Evolutionary conservation across 176 grass and related monocot genomes (phyloP).

Genomic region (Stipa capillata): DNA sequence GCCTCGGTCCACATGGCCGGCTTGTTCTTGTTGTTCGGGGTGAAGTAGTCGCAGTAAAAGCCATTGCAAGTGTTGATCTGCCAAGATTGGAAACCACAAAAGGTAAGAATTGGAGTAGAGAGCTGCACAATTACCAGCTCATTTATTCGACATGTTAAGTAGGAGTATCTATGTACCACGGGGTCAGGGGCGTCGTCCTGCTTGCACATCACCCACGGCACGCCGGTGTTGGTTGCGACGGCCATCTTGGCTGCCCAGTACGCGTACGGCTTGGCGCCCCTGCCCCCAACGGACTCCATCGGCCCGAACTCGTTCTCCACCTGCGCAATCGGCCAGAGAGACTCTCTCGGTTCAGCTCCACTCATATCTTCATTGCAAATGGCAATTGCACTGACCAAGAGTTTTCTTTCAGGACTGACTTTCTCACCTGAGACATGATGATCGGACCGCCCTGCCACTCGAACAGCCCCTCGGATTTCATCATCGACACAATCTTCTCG

Average conservation of each 20-base stretch:
- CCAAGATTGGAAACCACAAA: neutral
- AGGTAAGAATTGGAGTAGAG: neutral
- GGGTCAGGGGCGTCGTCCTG: constrained; percentile 93
- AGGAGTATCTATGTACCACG: constrained; percentile 33
- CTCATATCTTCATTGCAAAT: neutral
- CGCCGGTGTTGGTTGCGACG: constrained; percentile 65
- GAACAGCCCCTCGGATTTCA: constrained; percentile 82
- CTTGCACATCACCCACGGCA: constrained; percentile 99
- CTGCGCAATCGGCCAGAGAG: constrained; percentile 1
- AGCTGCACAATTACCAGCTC: neutral
- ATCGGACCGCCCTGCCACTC: constrained; percentile 88
- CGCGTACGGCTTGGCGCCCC: constrained; percentile 49
- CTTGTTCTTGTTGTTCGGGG: constrained; percentile 64
- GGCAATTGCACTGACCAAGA: neutral
- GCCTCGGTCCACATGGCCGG: constrained; percentile 87
- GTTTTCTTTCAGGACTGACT: neutral
- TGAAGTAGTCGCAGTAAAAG: constrained; percentile 94
- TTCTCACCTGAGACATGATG: constrained; percentile 77
- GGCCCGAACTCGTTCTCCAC: constrained; percentile 92
- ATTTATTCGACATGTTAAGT: neutral
- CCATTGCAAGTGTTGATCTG: constrained; percentile 97
- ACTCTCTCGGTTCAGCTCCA: neutral
- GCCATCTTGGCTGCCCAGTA: constrained; percentile 93
- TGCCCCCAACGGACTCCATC: constrained; percentile 55
- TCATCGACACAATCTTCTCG: constrained; percentile 86